A percentile compares a stretch with the other conserved stretches of the same genome.
phyloP scores from a whole-genome alignment of 495 filamentous ascomycete genomes.

The Tuber indicum region DNA sequence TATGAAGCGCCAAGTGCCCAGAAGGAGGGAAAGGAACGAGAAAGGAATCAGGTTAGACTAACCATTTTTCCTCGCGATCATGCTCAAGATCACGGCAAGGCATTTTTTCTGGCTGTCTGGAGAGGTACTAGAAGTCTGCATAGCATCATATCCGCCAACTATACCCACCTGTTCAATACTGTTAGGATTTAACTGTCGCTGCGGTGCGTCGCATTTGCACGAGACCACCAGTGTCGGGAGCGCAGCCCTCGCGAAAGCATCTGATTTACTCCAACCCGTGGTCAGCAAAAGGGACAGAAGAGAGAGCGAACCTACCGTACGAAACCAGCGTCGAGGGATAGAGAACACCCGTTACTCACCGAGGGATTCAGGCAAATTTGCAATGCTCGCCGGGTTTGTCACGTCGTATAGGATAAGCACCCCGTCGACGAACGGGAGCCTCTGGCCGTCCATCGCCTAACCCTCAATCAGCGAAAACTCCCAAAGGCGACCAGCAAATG shows the following conservation, averaged over 20 bases:
- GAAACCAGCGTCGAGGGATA: not conserved
- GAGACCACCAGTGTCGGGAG: constrained; percentile 72
- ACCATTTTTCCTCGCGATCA: constrained; percentile 57
- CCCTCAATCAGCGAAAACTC: constrained; percentile 29
- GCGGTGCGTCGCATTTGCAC: constrained; percentile 73
- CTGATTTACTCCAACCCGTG: constrained; percentile 47
- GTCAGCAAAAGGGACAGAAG: constrained; percentile 24
- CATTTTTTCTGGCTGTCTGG: constrained; percentile 72
- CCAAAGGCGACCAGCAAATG: constrained; percentile 8
- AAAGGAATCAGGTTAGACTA: constrained; percentile 44
- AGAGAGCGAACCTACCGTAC: constrained; percentile 3
- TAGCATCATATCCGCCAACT: constrained; percentile 59
- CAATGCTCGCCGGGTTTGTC: constrained; percentile 63
- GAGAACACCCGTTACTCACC: constrained; percentile 51
- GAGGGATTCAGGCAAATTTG: constrained; percentile 60
- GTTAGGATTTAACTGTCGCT: constrained; percentile 53
- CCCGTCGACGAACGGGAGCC: constrained; percentile 70
- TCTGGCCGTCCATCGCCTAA: constrained; percentile 49
- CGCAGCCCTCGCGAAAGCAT: constrained; percentile 58
- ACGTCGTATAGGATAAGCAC: constrained; percentile 81
- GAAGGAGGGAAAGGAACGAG: constrained; percentile 22
- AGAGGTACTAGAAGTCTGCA: constrained; percentile 62
- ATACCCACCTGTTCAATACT: constrained; percentile 55
- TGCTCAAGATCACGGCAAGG: constrained; percentile 66
- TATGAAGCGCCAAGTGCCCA: not conserved